Conservation (phyloP, 495 filamentous ascomycete genomes). For the Parachaetomium inaequale region DNA sequence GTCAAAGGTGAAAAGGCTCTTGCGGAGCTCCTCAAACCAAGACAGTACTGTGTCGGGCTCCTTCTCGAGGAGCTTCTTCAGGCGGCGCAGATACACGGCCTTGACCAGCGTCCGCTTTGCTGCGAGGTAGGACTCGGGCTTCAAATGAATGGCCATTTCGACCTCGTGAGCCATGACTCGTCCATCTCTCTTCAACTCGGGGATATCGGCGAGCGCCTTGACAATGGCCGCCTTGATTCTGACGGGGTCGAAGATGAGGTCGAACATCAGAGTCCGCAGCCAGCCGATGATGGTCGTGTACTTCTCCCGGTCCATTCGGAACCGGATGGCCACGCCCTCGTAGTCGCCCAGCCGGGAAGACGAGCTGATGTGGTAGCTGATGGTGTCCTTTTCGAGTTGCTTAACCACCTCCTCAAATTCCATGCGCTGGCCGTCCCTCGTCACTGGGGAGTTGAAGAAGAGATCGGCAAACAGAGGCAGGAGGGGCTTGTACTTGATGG, state of each 20-base stretch:
- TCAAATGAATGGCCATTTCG: slow-evolving; percentile 73
- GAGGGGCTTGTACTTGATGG: slow-evolving; percentile 72
- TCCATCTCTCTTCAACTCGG: slow-evolving; percentile 86
- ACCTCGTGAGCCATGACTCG: slow-evolving; percentile 73
- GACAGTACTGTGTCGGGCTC: slow-evolving; percentile 67
- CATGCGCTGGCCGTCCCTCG: slow-evolving; percentile 69
- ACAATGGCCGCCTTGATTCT: slow-evolving; percentile 80
- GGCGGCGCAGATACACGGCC: slow-evolving; percentile 78
- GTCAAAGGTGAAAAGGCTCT: slow-evolving; percentile 67
- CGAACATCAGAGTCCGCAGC: slow-evolving; percentile 81
- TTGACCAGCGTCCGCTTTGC: slow-evolving; percentile 82
- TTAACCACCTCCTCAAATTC: slow-evolving; percentile 90
- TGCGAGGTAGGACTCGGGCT: slow-evolving; percentile 65
- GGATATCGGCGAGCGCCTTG: slow-evolving; percentile 86
- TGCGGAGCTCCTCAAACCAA: slow-evolving; percentile 72
- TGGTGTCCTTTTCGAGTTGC: slow-evolving; percentile 84
- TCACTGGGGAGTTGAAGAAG: slow-evolving; percentile 89
- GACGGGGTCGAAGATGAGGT: slow-evolving; percentile 76
- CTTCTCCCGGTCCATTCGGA: slow-evolving; percentile 84
- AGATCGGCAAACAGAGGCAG: slow-evolving; percentile 80
- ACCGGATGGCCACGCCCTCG: slow-evolving; percentile 73
- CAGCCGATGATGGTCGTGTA: slow-evolving; percentile 79
- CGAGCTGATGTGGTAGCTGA: slow-evolving; percentile 68
- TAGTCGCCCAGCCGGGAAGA: slow-evolving; percentile 66
- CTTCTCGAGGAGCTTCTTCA: slow-evolving; percentile 69